Conservation (phyloP, 169 alveolate genomes). For the Babesia ovata region DNA sequence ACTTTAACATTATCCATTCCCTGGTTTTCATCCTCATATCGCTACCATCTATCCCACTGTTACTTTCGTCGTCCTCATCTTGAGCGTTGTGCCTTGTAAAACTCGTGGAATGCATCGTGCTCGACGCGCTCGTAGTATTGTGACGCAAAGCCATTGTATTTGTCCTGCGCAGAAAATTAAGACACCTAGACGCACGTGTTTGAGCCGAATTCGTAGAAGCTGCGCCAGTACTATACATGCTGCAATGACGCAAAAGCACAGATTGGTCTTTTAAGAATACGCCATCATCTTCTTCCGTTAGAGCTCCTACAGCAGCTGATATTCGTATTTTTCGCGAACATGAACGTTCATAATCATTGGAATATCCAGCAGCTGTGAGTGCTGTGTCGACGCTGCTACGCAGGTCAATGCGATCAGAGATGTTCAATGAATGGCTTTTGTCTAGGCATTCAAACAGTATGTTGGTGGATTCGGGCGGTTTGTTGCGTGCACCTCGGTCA, state of each 20-base stretch:
- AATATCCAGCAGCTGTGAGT: background rate
- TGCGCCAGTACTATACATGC: background rate
- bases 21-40: conserved; percentile 50
- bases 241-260: background rate
- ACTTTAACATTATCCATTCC: conserved; percentile 79
- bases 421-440: conserved; percentile 17
- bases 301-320: conserved; percentile 42
- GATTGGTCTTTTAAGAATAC: background rate
- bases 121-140: background rate
- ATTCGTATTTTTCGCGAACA: conserved; percentile 12
- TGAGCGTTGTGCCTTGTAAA: background rate
- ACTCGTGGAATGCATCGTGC: background rate
- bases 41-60: conserved; percentile 15
- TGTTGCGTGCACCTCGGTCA: background rate
- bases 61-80: conserved; percentile 20
- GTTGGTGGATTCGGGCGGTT: background rate
- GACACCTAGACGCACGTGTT: conserved; percentile 3
- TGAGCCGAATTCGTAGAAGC: background rate
- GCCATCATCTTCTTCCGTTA: conserved; percentile 28
- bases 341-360: conserved; percentile 17
- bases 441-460: conserved; percentile 16
- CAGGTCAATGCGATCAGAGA: background rate
- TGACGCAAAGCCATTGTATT: background rate
- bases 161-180: conserved; percentile 8
- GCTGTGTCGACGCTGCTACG: background rate